phyloP scores from a whole-genome alignment of 139 green algal species.

The Chlamydomonas incerta region DNA sequence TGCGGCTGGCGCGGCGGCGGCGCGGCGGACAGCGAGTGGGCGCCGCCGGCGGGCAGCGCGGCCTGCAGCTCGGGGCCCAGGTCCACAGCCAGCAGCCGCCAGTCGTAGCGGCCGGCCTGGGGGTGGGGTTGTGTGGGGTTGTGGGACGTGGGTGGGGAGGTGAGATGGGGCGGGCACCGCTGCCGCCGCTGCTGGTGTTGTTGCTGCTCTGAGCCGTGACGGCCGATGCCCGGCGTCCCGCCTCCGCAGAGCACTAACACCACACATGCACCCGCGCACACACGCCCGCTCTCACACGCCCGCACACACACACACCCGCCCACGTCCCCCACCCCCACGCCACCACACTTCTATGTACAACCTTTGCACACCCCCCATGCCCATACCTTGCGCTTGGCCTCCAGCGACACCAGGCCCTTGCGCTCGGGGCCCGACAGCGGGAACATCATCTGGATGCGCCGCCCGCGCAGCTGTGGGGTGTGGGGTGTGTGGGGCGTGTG shows the following conservation, averaged over 20 bases:
- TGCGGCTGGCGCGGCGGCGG: neutral
- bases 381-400: constrained; percentile 75
- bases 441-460: constrained; percentile 86
- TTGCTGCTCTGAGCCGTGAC: no score
- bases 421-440: constrained; percentile 73
- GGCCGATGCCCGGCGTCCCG: no score
- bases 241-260: no score
- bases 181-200: no score
- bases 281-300: no score
- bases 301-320: no score
- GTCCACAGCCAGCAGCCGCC: constrained; percentile 67
- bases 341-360: no score
- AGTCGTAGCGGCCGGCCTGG: neutral
- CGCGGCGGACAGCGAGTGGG: constrained; percentile 1
- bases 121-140: neutral
- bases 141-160: neutral
- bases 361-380: neutral
- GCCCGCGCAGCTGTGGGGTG: constrained; percentile 50
- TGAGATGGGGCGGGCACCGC: neutral
- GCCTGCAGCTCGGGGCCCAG: constrained; percentile 55
- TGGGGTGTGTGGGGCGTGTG: neutral
- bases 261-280: no score
- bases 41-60: constrained; percentile 34
- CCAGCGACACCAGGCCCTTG: constrained; percentile 80
- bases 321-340: no score